A percentile compares a stretch with the other conserved stretches of the same genome.
phyloP scores from a whole-genome alignment of 441 rosid species.

The Metrosideros polymorpha region DNA sequence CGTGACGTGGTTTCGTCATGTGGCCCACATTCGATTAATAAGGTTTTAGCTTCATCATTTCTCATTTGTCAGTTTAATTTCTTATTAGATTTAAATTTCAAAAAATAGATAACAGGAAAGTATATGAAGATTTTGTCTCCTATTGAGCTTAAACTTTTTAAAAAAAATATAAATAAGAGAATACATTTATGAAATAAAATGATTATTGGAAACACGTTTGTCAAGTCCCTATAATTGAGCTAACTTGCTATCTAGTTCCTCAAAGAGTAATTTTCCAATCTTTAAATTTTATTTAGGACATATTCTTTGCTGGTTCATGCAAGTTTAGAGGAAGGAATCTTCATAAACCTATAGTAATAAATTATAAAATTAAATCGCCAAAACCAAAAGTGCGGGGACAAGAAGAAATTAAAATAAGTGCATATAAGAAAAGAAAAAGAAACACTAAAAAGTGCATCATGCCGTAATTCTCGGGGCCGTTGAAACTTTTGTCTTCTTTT shows the following conservation, averaged over 20 bases:
- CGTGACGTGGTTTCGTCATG: accelerated
- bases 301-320: neutral
- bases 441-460: neutral
- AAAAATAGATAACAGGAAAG: neutral
- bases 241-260: neutral
- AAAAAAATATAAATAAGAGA: neutral
- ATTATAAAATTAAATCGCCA: neutral
- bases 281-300: neutral
- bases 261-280: neutral
- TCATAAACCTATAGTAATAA: neutral
- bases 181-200: neutral
- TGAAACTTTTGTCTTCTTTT: neutral
- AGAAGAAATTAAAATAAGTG: neutral
- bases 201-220: neutral
- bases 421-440: neutral
- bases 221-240: neutral
- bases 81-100: neutral
- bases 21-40: accelerated
- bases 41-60: neutral
- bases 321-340: neutral
- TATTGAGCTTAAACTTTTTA: neutral
- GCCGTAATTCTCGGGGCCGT: conserved; percentile 18
- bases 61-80: neutral
- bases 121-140: neutral
- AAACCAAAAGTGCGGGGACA: neutral